Evolutionary conservation across 2,329 filamentous ascomycete species (phyloP), one percentile per base, ranked within the genome.

Genomic region (Coniochaeta sp.): DNA sequence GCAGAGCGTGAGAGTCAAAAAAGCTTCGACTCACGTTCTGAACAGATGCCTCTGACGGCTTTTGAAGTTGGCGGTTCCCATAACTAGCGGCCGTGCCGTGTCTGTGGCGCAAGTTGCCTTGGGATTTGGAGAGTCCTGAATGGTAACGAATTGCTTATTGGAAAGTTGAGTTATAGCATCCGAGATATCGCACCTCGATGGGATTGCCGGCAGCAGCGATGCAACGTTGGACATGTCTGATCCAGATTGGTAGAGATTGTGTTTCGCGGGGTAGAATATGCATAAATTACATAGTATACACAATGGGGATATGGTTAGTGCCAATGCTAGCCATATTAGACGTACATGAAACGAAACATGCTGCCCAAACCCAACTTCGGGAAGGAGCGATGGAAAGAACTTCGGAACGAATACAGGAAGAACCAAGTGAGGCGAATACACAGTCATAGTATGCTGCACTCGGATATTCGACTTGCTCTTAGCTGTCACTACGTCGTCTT

Each of bases 1-100:
- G 14, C 34, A 36, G 34, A 12, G 34, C 11, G 16, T 40, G 55
- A 52, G 57, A 40, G 54, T 44, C 34, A 36, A 36, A 59, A 33
- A 19, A 50, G 59, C 24, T 31, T 16, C 19, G 38, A 50, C 36
- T 59, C 17, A 44, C 26, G 50, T 60, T 57, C 44, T 66, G 66
- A 66, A 64, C 63, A 63, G 63, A 68, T 66, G 65, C 64, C 66
- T 65, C 66, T 65, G 64, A 63, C 58, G 59, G 58, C 40, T 47
- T 58, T 31, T 52, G 11, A 6, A 52, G 47, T 17, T 6, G 12
- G 22, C 47, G 47, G 26, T 17, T 12, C 47, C 24, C 9, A 52
- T 52, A 31, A 52, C 47, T 31, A 52, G 47, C 47, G 47, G n/a
- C 64, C 59, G 66, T 66, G 64, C 66, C 66, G 64, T 64, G 62